Percentiles rank a stretch among this genome's conserved stretches.
Conservation (phyloP, 345 rosid species). For the Pugionium cornutum region DNA sequence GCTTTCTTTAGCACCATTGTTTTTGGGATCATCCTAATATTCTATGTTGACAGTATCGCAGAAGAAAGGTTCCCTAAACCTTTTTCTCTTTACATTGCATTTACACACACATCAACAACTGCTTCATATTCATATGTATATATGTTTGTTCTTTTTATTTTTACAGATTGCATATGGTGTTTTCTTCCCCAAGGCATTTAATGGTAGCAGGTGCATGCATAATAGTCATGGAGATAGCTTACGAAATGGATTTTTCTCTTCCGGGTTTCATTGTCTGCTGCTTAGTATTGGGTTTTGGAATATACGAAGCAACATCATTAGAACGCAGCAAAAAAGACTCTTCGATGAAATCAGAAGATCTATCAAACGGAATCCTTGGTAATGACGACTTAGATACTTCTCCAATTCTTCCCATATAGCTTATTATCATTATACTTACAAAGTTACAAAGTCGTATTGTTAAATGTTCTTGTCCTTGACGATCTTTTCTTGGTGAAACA, state of each 20-base stretch:
- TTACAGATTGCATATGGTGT: constrained; percentile 92
- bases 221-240: constrained; percentile 71
- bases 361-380: constrained; percentile 50
- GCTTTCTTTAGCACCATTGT: constrained; percentile 75
- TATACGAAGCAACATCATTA: constrained; percentile 77
- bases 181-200: constrained; percentile 96
- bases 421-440: constrained; percentile 11
- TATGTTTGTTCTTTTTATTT: constrained; percentile 13
- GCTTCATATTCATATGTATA: neutral
- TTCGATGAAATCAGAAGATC: constrained; percentile 50
- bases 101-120: neutral
- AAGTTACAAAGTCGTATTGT: neutral
- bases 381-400: constrained; percentile 49
- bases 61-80: constrained; percentile 76
- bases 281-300: constrained; percentile 80
- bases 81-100: constrained; percentile 7
- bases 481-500: constrained; percentile 10
- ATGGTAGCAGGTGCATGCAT: constrained; percentile 88
- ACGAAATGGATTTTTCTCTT: constrained; percentile 84
- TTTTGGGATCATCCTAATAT: constrained; percentile 83
- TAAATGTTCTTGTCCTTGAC: constrained; percentile 23
- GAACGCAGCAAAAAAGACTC: constrained; percentile 65
- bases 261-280: constrained; percentile 79
- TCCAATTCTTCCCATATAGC: constrained; percentile 38
- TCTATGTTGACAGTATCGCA: constrained; percentile 82